phyloP scores from a whole-genome alignment of 257 asterid genomes.

The Lavandula angustifolia region DNA sequence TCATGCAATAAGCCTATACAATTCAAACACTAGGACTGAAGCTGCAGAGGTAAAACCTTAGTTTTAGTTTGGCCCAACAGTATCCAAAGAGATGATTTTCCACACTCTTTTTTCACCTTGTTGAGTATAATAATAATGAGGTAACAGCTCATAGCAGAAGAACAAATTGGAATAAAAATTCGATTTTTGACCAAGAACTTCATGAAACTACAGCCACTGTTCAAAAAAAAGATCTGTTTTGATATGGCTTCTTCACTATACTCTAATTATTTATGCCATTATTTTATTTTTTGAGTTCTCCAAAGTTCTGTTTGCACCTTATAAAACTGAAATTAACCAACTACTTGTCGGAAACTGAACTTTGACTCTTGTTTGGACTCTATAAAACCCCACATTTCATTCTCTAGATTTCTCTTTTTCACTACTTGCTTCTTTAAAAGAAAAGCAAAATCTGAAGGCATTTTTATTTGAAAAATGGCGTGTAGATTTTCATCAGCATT shows the following conservation, averaged over 20 bases:
- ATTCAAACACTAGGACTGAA: conserved; percentile 25
- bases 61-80: conserved; percentile 10
- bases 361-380: conserved; percentile 65
- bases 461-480: conserved; percentile 45
- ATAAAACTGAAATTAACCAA: conserved; percentile 33
- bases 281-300: conserved; percentile 52
- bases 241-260: conserved; percentile 29
- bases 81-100: conserved; percentile 34
- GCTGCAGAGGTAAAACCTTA: conserved; percentile 30
- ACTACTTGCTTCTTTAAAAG: neutral
- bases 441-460: conserved; percentile 21
- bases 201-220: neutral
- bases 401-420: conserved; percentile 30
- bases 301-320: conserved; percentile 47
- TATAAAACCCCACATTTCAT: conserved; percentile 49
- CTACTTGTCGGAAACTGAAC: conserved; percentile 55
- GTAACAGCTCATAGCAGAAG: conserved; percentile 40
- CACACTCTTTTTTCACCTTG: conserved; percentile 5
- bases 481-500: conserved; percentile 38
- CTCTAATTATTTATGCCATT: conserved; percentile 26
- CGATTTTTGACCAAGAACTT: conserved; percentile 27
- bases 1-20: too few species aligned
- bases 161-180: conserved; percentile 13
- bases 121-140: conserved; percentile 12
- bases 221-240: conserved; percentile 29